Percentiles rank a stretch among this genome's conserved stretches.
Conservation (phyloP, 306 rosid species). For the Cicer judaicum region DNA sequence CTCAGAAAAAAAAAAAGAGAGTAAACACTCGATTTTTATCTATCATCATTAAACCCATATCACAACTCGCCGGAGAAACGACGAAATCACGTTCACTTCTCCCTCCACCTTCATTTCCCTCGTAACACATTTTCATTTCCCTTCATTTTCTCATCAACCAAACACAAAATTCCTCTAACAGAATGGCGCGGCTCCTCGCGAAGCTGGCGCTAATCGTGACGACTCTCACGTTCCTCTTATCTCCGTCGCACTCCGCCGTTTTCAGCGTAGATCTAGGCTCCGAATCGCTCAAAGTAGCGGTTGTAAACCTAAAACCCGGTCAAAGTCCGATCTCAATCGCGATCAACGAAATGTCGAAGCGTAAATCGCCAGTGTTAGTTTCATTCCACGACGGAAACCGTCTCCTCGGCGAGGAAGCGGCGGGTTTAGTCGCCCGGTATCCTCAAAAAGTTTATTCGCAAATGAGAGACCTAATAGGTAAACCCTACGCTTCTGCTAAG, state of each 20-base stretch:
- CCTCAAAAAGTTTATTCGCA: constrained; percentile 88
- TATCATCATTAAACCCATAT: constrained; percentile 2
- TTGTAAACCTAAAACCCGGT: constrained; percentile 93
- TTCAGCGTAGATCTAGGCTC: constrained; percentile 98
- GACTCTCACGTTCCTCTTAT: constrained; percentile 45
- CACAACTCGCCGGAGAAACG: constrained; percentile 34
- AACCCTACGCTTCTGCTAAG: constrained; percentile 61
- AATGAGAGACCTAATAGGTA: constrained; percentile 77
- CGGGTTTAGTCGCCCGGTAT: constrained; percentile 84
- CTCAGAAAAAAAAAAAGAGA: background rate
- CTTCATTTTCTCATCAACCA: constrained; percentile 11
- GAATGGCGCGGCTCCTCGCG: constrained; percentile 64
- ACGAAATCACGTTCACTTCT: background rate
- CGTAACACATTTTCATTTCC: background rate
- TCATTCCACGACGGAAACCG: constrained; percentile 85
- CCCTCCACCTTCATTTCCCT: background rate
- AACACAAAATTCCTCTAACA: constrained; percentile 31
- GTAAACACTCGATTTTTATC: background rate
- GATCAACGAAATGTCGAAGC: constrained; percentile 95
- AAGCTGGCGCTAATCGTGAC: constrained; percentile 59
- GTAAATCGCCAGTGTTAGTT: constrained; percentile 84
- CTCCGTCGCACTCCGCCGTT: constrained; percentile 86
- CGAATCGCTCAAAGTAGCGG: constrained; percentile 85
- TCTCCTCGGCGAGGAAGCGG: constrained; percentile 90
- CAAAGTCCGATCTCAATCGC: constrained; percentile 91